Conservation (phyloP, 768 basidiomycete species). For the Ephemerocybe angulata region DNA sequence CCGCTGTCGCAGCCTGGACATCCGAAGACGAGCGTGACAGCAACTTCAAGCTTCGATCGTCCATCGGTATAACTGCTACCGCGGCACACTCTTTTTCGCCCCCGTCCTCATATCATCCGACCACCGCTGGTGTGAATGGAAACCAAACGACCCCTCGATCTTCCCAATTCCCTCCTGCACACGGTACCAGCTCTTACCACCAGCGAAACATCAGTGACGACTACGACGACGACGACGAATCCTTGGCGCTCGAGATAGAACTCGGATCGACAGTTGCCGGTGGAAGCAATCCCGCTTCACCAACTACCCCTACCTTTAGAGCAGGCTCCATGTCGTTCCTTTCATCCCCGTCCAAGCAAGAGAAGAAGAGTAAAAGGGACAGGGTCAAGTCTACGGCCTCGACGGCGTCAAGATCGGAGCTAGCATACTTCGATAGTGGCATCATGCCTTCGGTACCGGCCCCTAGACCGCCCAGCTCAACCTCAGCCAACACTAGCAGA, state of each 20-base stretch:
- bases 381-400: background rate
- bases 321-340: background rate
- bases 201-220: background rate
- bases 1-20: background rate
- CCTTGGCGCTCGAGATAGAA: conserved; percentile 1
- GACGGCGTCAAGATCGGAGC: background rate
- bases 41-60: background rate
- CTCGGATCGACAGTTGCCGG: background rate
- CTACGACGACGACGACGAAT: conserved; percentile 2
- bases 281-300: background rate
- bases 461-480: background rate
- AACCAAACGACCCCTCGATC: background rate
- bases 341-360: background rate
- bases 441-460: background rate
- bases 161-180: background rate
- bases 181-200: background rate
- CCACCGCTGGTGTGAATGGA: background rate
- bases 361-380: background rate
- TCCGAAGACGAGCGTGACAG: background rate
- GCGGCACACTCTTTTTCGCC: background rate
- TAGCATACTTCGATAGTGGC: conserved; percentile 5
- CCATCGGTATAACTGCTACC: background rate
- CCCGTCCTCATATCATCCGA: background rate
- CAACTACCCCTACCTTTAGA: background rate
- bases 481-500: background rate